These are phyloP conservation scores for Solanum hybrid DNA, from an alignment of 305 asterid genomes.

Conservation along the genomic window DNA sequence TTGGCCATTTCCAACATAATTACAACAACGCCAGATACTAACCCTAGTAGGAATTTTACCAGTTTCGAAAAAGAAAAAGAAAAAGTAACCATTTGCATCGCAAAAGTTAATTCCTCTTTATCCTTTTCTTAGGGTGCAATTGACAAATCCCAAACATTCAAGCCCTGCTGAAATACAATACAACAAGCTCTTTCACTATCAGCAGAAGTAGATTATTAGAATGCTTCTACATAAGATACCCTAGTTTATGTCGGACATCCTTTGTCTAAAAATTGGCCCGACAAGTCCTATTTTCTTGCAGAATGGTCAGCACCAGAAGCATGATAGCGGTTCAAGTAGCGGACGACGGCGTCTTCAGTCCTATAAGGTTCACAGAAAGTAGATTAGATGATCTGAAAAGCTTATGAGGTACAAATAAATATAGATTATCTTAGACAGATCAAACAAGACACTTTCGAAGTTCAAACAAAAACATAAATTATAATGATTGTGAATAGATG, in stretches of 20 bases:
- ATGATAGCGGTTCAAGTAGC: conserved; percentile 67
- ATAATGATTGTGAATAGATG: not conserved
- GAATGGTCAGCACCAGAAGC: conserved; percentile 33
- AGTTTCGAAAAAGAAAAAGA: not conserved
- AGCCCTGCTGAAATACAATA: not conserved
- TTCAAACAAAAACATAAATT: not conserved
- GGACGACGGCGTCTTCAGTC: conserved; percentile 71
- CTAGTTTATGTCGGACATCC: not conserved
- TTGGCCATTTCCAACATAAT: not conserved
- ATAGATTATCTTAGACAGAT: not conserved
- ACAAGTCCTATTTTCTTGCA: conserved; percentile 45
- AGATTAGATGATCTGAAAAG: conserved; percentile 3
- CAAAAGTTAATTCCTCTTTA: not conserved
- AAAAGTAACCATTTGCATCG: not conserved
- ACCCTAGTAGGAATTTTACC: not conserved
- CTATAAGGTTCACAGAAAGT: conserved; percentile 27
- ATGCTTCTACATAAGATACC: not conserved
- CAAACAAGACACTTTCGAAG: not conserved
- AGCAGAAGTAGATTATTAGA: not conserved
- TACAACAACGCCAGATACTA: not conserved
- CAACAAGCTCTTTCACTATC: not conserved
- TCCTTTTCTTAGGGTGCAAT: not conserved
- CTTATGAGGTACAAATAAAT: not conserved
- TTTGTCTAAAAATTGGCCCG: not conserved
- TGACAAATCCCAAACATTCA: not conserved